Evolutionary conservation across 768 basidiomycete species (phyloP).

Genomic region (Pleurotus giganteus): DNA sequence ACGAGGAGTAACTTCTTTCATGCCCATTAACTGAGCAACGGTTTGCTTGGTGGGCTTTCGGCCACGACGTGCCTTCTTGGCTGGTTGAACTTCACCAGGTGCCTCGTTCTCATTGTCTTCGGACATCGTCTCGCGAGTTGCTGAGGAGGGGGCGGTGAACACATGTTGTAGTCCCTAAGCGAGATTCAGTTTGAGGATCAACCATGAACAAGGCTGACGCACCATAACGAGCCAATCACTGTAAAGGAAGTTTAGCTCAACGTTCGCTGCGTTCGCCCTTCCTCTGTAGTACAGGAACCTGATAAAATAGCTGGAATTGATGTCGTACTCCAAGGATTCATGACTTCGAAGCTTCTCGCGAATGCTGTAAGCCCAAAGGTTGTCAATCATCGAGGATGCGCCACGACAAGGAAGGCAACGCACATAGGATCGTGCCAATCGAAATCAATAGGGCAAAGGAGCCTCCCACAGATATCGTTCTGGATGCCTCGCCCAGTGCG

Average conservation of each 20-base stretch:
- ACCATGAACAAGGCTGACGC: not conserved
- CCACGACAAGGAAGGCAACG: not conserved
- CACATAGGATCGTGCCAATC: not conserved
- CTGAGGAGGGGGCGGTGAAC: slow-evolving; percentile 19
- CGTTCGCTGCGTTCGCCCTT: not conserved
- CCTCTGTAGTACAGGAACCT: not conserved
- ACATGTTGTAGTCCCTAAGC: slow-evolving; percentile 17
- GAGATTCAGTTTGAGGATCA: not conserved
- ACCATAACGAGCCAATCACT: slow-evolving; percentile 17
- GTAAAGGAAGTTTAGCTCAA: not conserved
- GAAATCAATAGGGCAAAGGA: not conserved
- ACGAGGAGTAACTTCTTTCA: slow-evolving; percentile 4
- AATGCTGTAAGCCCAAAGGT: not conserved
- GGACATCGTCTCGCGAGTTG: not conserved
- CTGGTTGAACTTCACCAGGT: not conserved
- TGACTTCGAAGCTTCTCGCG: not conserved
- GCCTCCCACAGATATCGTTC: not conserved
- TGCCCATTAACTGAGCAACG: slow-evolving; percentile 2
- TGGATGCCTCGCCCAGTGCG: not conserved
- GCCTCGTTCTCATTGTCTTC: not conserved
- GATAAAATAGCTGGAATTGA: not conserved
- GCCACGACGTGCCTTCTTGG: not conserved
- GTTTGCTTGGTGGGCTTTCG: slow-evolving; percentile 4
- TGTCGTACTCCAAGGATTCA: not conserved
- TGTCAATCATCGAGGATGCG: not conserved